A percentile compares a stretch with the other conserved stretches of the same genome.
Evolutionary conservation across 2,329 filamentous ascomycete genomes (phyloP).

Genomic region (Xylariaceae sp.): DNA sequence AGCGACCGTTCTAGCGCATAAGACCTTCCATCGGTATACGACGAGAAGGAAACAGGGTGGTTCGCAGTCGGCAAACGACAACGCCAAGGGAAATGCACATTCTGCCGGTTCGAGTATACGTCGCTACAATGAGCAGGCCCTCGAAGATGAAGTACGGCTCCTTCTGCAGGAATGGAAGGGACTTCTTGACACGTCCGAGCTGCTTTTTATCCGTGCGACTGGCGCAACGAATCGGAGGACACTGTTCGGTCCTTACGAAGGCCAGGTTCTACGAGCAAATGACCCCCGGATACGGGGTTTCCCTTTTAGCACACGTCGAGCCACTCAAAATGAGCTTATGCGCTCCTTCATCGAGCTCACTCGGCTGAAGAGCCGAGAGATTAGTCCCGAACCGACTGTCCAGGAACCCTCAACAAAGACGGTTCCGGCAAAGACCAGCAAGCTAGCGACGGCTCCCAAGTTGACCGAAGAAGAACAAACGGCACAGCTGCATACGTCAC

Average conservation of each 20-base stretch:
- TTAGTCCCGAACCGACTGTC: slow-evolving; percentile 59
- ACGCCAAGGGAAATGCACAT: slow-evolving; percentile 87
- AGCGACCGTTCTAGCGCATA: slow-evolving; percentile 85
- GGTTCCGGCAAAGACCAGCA: slow-evolving; percentile 42
- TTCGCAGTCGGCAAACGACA: slow-evolving; percentile 88
- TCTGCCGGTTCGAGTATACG: slow-evolving; percentile 86
- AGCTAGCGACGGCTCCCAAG: slow-evolving; percentile 55
- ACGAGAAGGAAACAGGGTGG: slow-evolving; percentile 95
- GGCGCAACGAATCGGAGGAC: slow-evolving; percentile 81
- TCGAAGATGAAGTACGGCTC: slow-evolving; percentile 80
- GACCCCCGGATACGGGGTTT: slow-evolving; percentile 81
- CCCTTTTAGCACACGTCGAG: slow-evolving; percentile 85
- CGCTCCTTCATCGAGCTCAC: slow-evolving; percentile 91
- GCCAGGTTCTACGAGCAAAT: slow-evolving; percentile 71
- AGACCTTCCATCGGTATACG: slow-evolving; percentile 96
- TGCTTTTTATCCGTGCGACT: slow-evolving; percentile 85
- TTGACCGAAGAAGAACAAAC: slow-evolving; percentile 78
- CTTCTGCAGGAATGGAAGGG: slow-evolving; percentile 79
- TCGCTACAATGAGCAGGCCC: slow-evolving; percentile 87
- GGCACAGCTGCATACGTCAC: slow-evolving; percentile 75
- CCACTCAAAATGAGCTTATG: slow-evolving; percentile 93
- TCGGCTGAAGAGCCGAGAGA: slow-evolving; percentile 74
- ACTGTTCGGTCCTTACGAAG: slow-evolving; percentile 86
- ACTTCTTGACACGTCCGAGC: slow-evolving; percentile 75
- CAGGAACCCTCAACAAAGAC: slow-evolving; percentile 35